Conservation (phyloP, 768 basidiomycete genomes). For the Heimioporus sp. region DNA sequence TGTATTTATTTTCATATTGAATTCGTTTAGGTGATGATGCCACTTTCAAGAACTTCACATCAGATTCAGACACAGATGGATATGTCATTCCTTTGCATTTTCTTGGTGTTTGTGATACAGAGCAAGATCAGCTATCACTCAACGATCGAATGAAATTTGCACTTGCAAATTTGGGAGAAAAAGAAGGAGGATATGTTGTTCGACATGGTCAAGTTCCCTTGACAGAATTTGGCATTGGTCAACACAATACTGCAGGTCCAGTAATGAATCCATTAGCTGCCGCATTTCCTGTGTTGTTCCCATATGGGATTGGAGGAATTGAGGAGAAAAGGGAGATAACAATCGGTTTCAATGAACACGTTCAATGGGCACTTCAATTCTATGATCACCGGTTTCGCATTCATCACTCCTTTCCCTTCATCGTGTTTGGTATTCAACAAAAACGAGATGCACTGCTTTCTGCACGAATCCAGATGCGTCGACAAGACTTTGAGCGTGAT, state of each 20-base stretch:
- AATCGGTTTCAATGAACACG: slow-evolving; percentile 30
- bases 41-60: no score
- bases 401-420: slow-evolving; percentile 33
- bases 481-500: slow-evolving; percentile 20
- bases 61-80: no score
- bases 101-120: not conserved
- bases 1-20: no score
- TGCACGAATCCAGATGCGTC: slow-evolving; percentile 33
- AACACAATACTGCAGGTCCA: not conserved
- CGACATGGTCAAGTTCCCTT: not conserved
- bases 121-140: not conserved
- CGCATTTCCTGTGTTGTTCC: not conserved
- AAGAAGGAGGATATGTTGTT: not conserved
- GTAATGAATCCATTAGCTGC: not conserved
- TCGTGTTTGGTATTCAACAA: slow-evolving; percentile 31
- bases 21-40: no score
- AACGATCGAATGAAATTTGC: not conserved
- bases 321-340: slow-evolving; percentile 17
- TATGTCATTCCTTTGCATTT: not conserved
- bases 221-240: not conserved
- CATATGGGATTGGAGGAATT: slow-evolving; percentile 35
- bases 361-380: slow-evolving; percentile 31
- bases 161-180: not conserved
- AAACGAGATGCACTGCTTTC: slow-evolving; percentile 27
- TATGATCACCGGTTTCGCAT: slow-evolving; percentile 26